phyloP scores from a whole-genome alignment of 768 basidiomycete genomes.

The Chlorophyllum brunneum region DNA sequence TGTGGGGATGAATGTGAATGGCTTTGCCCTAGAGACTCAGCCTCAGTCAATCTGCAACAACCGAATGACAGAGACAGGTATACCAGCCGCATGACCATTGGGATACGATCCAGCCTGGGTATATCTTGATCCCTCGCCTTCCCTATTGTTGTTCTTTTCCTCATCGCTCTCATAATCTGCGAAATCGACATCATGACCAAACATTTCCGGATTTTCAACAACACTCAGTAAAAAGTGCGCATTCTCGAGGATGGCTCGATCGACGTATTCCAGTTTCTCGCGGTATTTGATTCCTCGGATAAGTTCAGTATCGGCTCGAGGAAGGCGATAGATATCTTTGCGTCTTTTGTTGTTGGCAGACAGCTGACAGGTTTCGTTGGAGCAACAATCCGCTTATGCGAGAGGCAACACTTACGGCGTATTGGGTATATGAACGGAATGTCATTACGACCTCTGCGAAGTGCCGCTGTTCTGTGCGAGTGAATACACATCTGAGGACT shows the following conservation, averaged over 20 bases:
- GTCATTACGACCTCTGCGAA: constrained; percentile 74
- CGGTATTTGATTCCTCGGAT: constrained; percentile 70
- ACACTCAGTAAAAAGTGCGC: constrained; percentile 74
- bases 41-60: not conserved
- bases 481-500: not conserved
- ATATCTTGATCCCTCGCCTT: not conserved
- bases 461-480: constrained; percentile 56
- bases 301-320: constrained; percentile 64
- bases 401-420: constrained; percentile 49
- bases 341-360: constrained; percentile 58
- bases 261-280: constrained; percentile 73
- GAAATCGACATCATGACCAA: constrained; percentile 48
- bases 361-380: constrained; percentile 28
- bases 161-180: constrained; percentile 23
- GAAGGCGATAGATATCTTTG: constrained; percentile 73
- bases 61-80: not conserved
- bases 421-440: constrained; percentile 71
- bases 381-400: not conserved
- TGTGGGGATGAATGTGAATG: constrained; percentile 17
- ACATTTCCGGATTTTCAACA: constrained; percentile 78
- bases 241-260: constrained; percentile 77
- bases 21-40: not conserved
- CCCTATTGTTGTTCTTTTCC: constrained; percentile 11
- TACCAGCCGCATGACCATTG: constrained; percentile 1
- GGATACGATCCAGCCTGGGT: not conserved